Evolutionary conservation across 371 early-diverging fungal genomes (phyloP), one percentile per base, ranked within the genome.

Genomic region (Rhizopus sp.): DNA sequence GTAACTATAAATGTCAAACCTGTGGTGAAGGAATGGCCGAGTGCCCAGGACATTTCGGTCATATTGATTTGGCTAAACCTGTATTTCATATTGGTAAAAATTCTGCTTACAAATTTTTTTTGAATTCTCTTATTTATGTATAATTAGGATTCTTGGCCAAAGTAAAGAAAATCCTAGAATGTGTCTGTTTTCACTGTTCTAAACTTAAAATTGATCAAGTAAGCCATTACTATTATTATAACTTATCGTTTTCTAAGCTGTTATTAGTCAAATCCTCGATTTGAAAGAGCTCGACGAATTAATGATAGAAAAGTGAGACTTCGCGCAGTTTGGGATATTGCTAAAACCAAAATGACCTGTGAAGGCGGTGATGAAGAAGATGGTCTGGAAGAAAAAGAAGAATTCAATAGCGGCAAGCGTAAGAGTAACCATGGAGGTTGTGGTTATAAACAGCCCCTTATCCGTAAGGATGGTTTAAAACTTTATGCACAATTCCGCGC

Each of bases 1-100:
- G 98, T 57, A 94, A 93, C 69, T 95, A 91, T 83, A 94, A 95
- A 75, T 99, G 99, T 76, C 89, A 88, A 67, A 99, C 99, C 7
- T 99, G 99, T 77, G 91, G 90, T 47, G 94, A 95, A 70, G 90
- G 91, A 63, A 96, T 94, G 93, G 90, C 90, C 32, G 94, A 94
- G 63, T 99, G 99, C 72, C 93, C 93, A 16, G 99, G 99, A 34
- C 99, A 99, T 74, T 99, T 99, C 88, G 99, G 97, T 9, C 97
- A 99, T 68, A 97, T 99, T 65, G 97, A 99, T 69, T 87, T 99
- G 7, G 93, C 93, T n/a, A 93, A 92, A 72, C 99, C 99, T 9
- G 97, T 99, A 23, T 98, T 89, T 78, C 99, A 99, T 76, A 84
- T 93, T 62, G 89, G 86, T 75, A 86, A 70, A 38, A 1, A 16